phyloP scores from a whole-genome alignment of 805 yeast genomes.

The Ogataea pilisensis region DNA sequence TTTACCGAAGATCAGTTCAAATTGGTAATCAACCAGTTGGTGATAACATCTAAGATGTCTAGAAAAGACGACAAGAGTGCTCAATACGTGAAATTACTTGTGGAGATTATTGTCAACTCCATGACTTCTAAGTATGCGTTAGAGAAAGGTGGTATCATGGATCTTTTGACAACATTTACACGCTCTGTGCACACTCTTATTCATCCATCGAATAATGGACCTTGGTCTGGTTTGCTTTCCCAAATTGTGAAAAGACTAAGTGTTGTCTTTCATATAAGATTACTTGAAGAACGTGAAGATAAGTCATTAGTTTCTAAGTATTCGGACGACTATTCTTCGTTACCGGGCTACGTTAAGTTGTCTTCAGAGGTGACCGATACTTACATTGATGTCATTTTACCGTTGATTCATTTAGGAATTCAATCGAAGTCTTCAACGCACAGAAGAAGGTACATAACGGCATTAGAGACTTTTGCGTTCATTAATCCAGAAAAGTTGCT shows the following conservation, averaged over 20 bases:
- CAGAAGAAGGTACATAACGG: constrained; percentile 52
- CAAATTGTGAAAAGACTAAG: constrained; percentile 59
- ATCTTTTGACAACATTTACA: constrained; percentile 49
- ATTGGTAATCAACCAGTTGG: constrained; percentile 52
- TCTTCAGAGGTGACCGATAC: constrained; percentile 17
- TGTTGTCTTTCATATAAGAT: constrained; percentile 56
- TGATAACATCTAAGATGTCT: constrained; percentile 22
- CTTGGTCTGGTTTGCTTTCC: constrained; percentile 75
- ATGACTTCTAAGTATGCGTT: constrained; percentile 46
- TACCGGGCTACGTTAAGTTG: constrained; percentile 24
- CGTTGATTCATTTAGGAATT: constrained; percentile 62
- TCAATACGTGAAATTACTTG: constrained; percentile 24
- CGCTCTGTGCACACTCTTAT: constrained; percentile 74
- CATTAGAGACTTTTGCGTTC: constrained; percentile 61
- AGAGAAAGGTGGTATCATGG: constrained; percentile 44
- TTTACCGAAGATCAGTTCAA: constrained; percentile 60
- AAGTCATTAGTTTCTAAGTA: constrained; percentile 17
- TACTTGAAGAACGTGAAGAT: constrained; percentile 43
- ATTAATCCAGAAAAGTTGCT: constrained; percentile 52
- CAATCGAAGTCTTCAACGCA: constrained; percentile 64
- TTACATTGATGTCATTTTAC: constrained; percentile 41
- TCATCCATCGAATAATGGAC: constrained; percentile 91
- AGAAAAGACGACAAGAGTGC: constrained; percentile 22
- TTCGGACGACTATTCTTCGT: constrained; percentile 20
- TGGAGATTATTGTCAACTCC: constrained; percentile 53